Evolutionary conservation across 2,329 filamentous ascomycete species (phyloP), one percentile per base, ranked within the genome.

Genomic region (Neofusicoccum kwambonambiense): DNA sequence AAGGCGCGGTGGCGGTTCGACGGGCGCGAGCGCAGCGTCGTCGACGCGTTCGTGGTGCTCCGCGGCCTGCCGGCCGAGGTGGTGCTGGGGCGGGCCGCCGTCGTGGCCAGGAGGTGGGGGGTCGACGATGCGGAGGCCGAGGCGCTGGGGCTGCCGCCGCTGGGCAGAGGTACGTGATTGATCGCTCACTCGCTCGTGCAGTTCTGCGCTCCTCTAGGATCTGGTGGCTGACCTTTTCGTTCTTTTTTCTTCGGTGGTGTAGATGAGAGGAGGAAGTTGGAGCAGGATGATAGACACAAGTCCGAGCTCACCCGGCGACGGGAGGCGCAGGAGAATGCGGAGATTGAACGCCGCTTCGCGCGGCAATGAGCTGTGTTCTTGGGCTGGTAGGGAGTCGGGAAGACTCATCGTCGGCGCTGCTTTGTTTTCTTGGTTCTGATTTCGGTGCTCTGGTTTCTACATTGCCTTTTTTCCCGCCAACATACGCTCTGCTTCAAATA

Each of bases 41-140:
- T 57, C 12, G 54, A 57, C 8, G 34, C 22, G 19, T 57, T 57
- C 13, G 54, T 57, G 8, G 54, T 57, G 6, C 31, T 57, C 12
- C 11, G 19, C 13, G 54, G 54, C 6, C 4, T 57, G 39, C 39
- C 39, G 54, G n/a, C 13, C 15, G 54, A 57, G 39, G 54, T 57
- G 6, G 54, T 57, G 39, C 6, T 57, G 19, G 54, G 54, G 7
- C 34, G 54, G 39, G 54, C 44, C 54, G 39, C 19, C 19, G 39
- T 42, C 39, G 54, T 44, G 22, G 54, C 12, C 39, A 57, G 54
- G 54, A 44, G 54, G 54, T 57, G 37, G 54, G 54, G 39, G 8
- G 39, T 57, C 0, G 22, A 22, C 0, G 19, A n/a, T 2, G 27
- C 17, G 35, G 51, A 42, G 37, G 51, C n/a, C 7, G 39, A n/a